Percentiles rank a stretch among this genome's conserved stretches.
These are phyloP conservation scores for Penicillium dipodomyicola DNA, from an alignment of 495 filamentous ascomycete species.

Conservation along the genomic window DNA sequence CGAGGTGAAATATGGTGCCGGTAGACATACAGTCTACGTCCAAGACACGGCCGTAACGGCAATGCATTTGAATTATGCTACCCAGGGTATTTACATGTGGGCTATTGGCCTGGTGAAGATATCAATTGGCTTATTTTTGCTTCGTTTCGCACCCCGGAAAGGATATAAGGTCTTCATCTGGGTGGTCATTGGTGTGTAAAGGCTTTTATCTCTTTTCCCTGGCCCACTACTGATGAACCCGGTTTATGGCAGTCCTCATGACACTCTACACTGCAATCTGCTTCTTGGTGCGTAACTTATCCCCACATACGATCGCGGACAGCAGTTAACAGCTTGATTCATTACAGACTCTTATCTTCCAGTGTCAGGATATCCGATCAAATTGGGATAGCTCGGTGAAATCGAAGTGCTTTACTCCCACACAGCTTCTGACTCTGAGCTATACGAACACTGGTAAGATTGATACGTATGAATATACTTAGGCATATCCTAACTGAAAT, in stretches of 20 bases:
- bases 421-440: slow-evolving; percentile 30
- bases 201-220: not conserved
- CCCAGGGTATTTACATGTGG: slow-evolving; percentile 41
- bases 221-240: not conserved
- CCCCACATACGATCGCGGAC: not conserved
- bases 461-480: not conserved
- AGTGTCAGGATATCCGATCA: slow-evolving; percentile 23
- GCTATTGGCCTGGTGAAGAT: slow-evolving; percentile 46
- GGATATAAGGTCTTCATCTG: slow-evolving; percentile 38
- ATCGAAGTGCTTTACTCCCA: slow-evolving; percentile 34
- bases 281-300: slow-evolving; percentile 19
- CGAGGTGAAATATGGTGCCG: slow-evolving; percentile 41
- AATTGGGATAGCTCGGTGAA: slow-evolving; percentile 38
- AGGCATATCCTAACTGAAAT: slow-evolving; percentile 15
- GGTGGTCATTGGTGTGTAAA: slow-evolving; percentile 22
- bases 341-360: slow-evolving; percentile 23
- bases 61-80: slow-evolving; percentile 45
- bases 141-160: slow-evolving; percentile 37
- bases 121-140: slow-evolving; percentile 45
- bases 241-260: slow-evolving; percentile 35
- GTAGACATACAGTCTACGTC: slow-evolving; percentile 36
- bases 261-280: slow-evolving; percentile 37
- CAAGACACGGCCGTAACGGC: slow-evolving; percentile 30
- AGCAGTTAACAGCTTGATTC: not conserved
- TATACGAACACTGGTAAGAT: slow-evolving; percentile 35